These are phyloP conservation scores for Cutaneotrichosporon mucoides DNA, from an alignment of 1,284 basidiomycete genomes.

Conservation along the genomic window DNA sequence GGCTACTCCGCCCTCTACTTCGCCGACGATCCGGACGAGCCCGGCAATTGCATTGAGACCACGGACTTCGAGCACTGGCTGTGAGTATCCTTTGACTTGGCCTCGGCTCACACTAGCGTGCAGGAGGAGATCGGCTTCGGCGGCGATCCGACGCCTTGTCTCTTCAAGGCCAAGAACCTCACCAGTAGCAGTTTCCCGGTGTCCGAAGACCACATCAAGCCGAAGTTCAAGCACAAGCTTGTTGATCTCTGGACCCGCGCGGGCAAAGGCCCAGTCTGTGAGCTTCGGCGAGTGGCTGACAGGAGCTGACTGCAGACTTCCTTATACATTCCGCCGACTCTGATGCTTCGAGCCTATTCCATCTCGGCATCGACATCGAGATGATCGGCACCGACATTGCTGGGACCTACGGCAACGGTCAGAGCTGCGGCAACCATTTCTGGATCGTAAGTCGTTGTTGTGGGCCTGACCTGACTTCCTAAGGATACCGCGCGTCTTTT, in stretches of 20 bases:
- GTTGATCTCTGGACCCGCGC: constrained; percentile 27
- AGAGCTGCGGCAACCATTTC: constrained; percentile 25
- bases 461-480: background rate
- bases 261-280: constrained; percentile 37
- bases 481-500: constrained; percentile 41
- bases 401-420: constrained; percentile 1
- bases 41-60: constrained; percentile 22
- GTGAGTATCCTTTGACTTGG: constrained; percentile 22
- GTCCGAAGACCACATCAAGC: constrained; percentile 13
- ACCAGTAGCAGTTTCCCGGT: constrained; percentile 11
- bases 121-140: constrained; percentile 22
- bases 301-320: constrained; percentile 21
- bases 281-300: background rate
- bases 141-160: constrained; percentile 16
- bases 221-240: constrained; percentile 25
- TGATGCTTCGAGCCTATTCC: constrained; percentile 16
- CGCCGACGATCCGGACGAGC: constrained; percentile 2
- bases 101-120: constrained; percentile 9
- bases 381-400: constrained; percentile 19
- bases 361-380: constrained; percentile 19
- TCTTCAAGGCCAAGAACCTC: constrained; percentile 26
- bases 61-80: constrained; percentile 39
- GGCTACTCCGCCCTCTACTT: constrained; percentile 22
- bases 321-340: constrained; percentile 29
- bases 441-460: constrained; percentile 27